Evolutionary conservation across 768 basidiomycete species (phyloP).

Genomic region (Auricularia auricula-judae): DNA sequence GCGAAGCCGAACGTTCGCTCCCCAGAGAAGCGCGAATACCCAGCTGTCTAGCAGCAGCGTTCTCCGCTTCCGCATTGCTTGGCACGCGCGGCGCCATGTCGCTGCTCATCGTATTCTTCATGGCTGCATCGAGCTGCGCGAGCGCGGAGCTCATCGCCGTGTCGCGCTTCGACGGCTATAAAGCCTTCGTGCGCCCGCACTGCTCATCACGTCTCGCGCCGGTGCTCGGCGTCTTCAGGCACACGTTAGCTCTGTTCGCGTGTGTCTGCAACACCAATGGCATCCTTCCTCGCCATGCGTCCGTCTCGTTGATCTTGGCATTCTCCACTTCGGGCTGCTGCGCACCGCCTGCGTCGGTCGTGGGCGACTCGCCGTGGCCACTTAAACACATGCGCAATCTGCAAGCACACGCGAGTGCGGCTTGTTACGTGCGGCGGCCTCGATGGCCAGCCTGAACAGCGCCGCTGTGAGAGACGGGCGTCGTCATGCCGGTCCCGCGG

Average conservation of each 20-base stretch:
- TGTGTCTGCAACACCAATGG: constrained; percentile 19
- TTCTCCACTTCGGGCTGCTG: too few species aligned
- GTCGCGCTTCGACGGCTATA: constrained; percentile 20
- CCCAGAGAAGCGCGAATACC: not conserved
- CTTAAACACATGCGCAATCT: too few species aligned
- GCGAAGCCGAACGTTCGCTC: not conserved
- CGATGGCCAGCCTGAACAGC: too few species aligned
- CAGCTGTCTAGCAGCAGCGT: constrained; percentile 34
- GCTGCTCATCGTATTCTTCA: constrained; percentile 35
- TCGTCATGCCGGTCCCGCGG: too few species aligned
- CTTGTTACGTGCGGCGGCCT: too few species aligned
- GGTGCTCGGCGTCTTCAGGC: constrained; percentile 16
- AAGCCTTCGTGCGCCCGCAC: constrained; percentile 19
- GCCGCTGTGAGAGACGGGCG: too few species aligned
- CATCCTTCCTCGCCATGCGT: not conserved
- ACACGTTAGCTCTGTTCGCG: constrained; percentile 15
- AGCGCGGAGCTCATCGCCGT: constrained; percentile 33
- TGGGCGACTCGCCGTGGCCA: too few species aligned
- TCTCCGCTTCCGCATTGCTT: constrained; percentile 35
- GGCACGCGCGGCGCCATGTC: constrained; percentile 35
- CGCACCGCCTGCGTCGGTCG: too few species aligned
- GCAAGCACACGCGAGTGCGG: too few species aligned
- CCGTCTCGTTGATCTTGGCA: too few species aligned
- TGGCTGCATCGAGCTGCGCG: constrained; percentile 37
- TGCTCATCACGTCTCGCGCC: constrained; percentile 16